phyloP scores from a whole-genome alignment of 192 early-diverging fungal species.

The Backusella liffmaniae region DNA sequence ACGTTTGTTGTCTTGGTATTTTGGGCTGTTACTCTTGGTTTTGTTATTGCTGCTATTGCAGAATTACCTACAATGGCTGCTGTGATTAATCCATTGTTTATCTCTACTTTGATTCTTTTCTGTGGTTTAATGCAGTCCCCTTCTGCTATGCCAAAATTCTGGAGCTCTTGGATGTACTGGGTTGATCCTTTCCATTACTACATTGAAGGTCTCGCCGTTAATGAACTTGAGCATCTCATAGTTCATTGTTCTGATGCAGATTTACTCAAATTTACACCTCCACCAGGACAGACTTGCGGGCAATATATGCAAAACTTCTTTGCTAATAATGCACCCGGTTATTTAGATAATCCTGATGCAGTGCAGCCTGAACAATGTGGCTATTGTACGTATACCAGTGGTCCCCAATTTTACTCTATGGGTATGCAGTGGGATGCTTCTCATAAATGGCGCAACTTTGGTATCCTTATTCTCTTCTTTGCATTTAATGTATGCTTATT shows the following conservation, averaged over 20 bases:
- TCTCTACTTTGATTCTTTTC: slow-evolving; percentile 68
- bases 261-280: slow-evolving; percentile 55
- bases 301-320: slow-evolving; percentile 41
- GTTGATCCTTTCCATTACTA: slow-evolving; percentile 66
- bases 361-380: slow-evolving; percentile 46
- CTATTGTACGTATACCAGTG: slow-evolving; percentile 62
- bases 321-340: not conserved
- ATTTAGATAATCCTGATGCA: slow-evolving; percentile 12
- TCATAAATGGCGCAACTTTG: slow-evolving; percentile 71
- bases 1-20: slow-evolving; percentile 56
- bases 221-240: slow-evolving; percentile 51
- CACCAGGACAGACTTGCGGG: slow-evolving; percentile 58
- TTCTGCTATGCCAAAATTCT: slow-evolving; percentile 62
- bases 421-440: slow-evolving; percentile 51
- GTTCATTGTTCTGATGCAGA: slow-evolving; percentile 53
- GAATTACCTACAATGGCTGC: slow-evolving; percentile 58
- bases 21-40: slow-evolving; percentile 69
- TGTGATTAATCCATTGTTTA: slow-evolving; percentile 66
- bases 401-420: slow-evolving; percentile 53
- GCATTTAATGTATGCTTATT: slow-evolving; percentile 57
- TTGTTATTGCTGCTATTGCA: slow-evolving; percentile 65
- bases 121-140: slow-evolving; percentile 67
- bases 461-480: slow-evolving; percentile 60
- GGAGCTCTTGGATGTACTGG: slow-evolving; percentile 67
- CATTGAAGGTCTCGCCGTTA: slow-evolving; percentile 62